phyloP scores from a whole-genome alignment of 2,329 filamentous ascomycete species.

The Bipolaris oryzae region DNA sequence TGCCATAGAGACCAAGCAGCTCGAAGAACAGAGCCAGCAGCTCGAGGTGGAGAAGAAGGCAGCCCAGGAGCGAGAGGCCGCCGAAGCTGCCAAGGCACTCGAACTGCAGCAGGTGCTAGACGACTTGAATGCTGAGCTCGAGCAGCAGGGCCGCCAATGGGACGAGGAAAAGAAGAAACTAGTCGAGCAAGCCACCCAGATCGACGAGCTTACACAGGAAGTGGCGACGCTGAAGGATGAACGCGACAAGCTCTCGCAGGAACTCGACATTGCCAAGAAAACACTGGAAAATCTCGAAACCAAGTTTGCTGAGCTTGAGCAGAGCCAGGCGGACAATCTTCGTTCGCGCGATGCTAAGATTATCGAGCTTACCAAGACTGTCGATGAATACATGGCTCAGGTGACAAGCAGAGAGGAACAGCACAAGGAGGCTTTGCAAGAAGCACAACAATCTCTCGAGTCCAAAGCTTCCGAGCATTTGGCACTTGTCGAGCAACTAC shows the following conservation, averaged over 20 bases:
- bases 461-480: conserved; percentile 39
- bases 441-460: conserved; percentile 34
- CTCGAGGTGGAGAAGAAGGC: conserved; percentile 41
- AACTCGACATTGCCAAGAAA: conserved; percentile 29
- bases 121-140: conserved; percentile 45
- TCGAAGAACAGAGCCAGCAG: conserved; percentile 40
- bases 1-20: conserved; percentile 40
- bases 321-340: conserved; percentile 36
- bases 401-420: conserved; percentile 28
- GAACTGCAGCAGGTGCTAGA: conserved; percentile 46
- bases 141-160: conserved; percentile 44
- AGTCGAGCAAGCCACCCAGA: conserved; percentile 38
- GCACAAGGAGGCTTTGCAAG: conserved; percentile 31
- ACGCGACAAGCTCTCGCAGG: conserved; percentile 30
- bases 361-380: conserved; percentile 30
- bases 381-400: conserved; percentile 35
- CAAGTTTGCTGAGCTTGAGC: conserved; percentile 35
- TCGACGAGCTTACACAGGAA: conserved; percentile 35
- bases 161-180: conserved; percentile 46
- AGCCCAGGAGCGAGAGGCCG: conserved; percentile 38
- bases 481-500: conserved; percentile 41
- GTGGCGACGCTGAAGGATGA: conserved; percentile 33
- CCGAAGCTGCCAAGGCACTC: conserved; percentile 39
- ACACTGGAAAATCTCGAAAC: conserved; percentile 37
- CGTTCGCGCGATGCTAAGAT: conserved; percentile 38